These are phyloP conservation scores for Crinitomyces ghanaensis DNA, from an alignment of 805 yeast species.

Conservation along the genomic window DNA sequence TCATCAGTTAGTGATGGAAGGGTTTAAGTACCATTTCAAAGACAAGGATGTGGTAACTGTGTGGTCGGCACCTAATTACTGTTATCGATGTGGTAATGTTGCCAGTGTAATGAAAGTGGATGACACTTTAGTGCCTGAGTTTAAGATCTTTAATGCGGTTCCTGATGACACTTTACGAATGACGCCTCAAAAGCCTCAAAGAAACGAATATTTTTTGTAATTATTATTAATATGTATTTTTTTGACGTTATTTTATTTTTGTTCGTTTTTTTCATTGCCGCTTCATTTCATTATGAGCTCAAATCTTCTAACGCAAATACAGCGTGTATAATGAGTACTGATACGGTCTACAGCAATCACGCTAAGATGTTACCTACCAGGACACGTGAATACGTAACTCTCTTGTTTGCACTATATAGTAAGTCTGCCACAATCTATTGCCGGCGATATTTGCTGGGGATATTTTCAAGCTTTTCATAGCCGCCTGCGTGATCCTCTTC, in stretches of 20 bases:
- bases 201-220: conserved; percentile 20
- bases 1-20: conserved; percentile 97
- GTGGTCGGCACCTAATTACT: conserved; percentile 96
- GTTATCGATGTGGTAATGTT: conserved; percentile 95
- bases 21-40: conserved; percentile 92
- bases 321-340: no score
- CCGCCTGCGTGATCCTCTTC: conserved; percentile 6
- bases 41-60: conserved; percentile 96
- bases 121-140: conserved; percentile 75
- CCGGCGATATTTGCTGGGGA: conserved; percentile 13
- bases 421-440: no score
- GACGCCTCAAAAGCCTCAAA: conserved; percentile 17
- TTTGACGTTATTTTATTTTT: no score
- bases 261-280: no score
- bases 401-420: no score
- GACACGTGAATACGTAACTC: no score
- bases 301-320: no score
- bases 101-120: conserved; percentile 97
- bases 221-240: no score
- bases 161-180: conserved; percentile 18
- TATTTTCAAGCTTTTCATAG: conserved; percentile 14
- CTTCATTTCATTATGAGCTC: no score
- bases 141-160: conserved; percentile 90
- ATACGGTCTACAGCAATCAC: no score
- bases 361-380: no score